Evolutionary conservation across 1,284 basidiomycete species (phyloP).

Genomic region (Trametes versicolor): DNA sequence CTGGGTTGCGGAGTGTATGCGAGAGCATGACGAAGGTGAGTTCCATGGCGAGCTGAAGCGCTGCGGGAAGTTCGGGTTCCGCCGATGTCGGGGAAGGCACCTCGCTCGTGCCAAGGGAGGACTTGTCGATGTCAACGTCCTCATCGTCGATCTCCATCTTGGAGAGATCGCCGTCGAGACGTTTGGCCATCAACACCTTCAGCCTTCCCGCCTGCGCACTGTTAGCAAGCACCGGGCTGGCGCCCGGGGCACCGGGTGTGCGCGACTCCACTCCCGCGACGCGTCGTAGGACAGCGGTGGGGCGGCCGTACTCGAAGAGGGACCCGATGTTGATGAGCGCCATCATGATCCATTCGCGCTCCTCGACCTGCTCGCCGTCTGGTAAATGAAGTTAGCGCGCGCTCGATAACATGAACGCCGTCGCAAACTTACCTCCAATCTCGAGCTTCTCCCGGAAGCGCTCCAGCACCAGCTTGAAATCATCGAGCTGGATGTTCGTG

Average conservation of each 20-base stretch:
- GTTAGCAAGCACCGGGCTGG: conserved; percentile 34
- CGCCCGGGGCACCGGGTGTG: conserved; percentile 40
- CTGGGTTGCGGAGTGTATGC: conserved; percentile 75
- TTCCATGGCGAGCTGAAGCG: conserved; percentile 79
- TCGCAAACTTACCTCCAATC: conserved; percentile 62
- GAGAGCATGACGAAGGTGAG: conserved; percentile 86
- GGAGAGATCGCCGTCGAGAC: conserved; percentile 57
- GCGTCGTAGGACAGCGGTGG: conserved; percentile 75
- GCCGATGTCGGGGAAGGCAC: conserved; percentile 27
- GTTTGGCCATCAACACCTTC: conserved; percentile 47
- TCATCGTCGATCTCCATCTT: conserved; percentile 77
- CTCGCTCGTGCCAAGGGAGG: conserved; percentile 18
- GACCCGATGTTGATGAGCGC: conserved; percentile 85
- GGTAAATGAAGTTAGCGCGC: conserved; percentile 9
- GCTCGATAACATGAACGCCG: conserved; percentile 4
- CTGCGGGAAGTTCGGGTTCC: conserved; percentile 59
- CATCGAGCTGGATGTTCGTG: conserved; percentile 93
- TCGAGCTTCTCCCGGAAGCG: conserved; percentile 89
- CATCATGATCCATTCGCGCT: conserved; percentile 97
- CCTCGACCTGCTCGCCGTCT: conserved; percentile 59
- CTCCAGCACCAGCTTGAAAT: conserved; percentile 83
- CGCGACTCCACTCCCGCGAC: conserved; percentile 52
- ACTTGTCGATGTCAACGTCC: conserved; percentile 65
- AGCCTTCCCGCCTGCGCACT: conserved; percentile 43
- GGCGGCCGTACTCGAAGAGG: conserved; percentile 90